These are phyloP conservation scores for Claviceps paspali DNA, from an alignment of 2,329 filamentous ascomycete species.

Conservation along the genomic window DNA sequence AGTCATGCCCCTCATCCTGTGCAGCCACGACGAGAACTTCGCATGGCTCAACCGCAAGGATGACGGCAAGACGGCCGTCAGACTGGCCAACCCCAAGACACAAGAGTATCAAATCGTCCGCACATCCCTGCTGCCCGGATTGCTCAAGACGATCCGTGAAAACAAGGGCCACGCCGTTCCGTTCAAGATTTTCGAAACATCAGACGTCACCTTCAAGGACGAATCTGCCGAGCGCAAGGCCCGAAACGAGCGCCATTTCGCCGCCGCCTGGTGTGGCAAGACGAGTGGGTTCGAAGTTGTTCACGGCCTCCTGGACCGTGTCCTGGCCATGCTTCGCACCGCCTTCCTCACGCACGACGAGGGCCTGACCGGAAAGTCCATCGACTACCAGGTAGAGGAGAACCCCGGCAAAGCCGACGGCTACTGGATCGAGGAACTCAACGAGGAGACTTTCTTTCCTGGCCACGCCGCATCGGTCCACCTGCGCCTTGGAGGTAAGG, in stretches of 20 bases:
- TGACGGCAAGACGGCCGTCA: slow-evolving; percentile 68
- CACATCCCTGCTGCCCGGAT: slow-evolving; percentile 69
- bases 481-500: slow-evolving; percentile 58
- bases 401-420: slow-evolving; percentile 47
- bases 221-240: slow-evolving; percentile 65
- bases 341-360: slow-evolving; percentile 68
- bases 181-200: slow-evolving; percentile 84
- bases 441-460: slow-evolving; percentile 81
- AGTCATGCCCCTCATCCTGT: slow-evolving; percentile 90
- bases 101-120: slow-evolving; percentile 86
- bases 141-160: slow-evolving; percentile 86
- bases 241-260: slow-evolving; percentile 87
- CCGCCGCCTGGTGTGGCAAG: slow-evolving; percentile 91
- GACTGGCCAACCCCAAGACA: slow-evolving; percentile 84
- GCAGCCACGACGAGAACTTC: slow-evolving; percentile 97
- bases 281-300: slow-evolving; percentile 89
- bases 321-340: slow-evolving; percentile 82
- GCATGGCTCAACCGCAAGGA: slow-evolving; percentile 84
- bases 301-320: slow-evolving; percentile 80
- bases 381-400: slow-evolving; percentile 37
- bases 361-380: slow-evolving; percentile 35
- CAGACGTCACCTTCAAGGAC: slow-evolving; percentile 88
- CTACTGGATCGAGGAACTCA: slow-evolving; percentile 90
- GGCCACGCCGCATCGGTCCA: slow-evolving; percentile 81
- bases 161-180: slow-evolving; percentile 82